Evolutionary conservation across 2,329 filamentous ascomycete genomes (phyloP), one percentile per base, ranked within the genome.

Genomic region (Hymenoscyphus linearis): DNA sequence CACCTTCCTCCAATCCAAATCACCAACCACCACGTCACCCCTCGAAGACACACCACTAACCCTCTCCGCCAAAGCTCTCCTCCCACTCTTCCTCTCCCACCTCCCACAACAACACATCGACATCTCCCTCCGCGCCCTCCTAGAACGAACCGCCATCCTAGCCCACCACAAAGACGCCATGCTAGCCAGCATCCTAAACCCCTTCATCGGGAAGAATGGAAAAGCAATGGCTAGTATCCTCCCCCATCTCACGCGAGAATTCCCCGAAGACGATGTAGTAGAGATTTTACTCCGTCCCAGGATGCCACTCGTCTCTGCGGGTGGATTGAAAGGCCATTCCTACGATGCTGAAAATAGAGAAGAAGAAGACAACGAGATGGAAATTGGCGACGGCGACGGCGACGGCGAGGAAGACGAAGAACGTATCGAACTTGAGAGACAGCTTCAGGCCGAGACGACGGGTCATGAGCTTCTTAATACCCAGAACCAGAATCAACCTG

Each of bases 141-240:
- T 96, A 64, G 91, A 97, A 70, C 88, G 90, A 65, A 90, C 90
- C 2, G 89, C 91, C 22, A 88, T 96, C 60, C 76, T 96, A 25
- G 83, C 80, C 4, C 80, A 82, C 62, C 81, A 87, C 72, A 86
- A 85, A 70, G 79, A 86, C 35, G 88, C 89, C 50, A 90, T 97
- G 82, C 71, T 95, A 12, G 85, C 91, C 5, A 93, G 91, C 72
- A 86, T 96, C 13, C 78, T 97, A 62, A 91, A 95, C 73, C 90
- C 91, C 0, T 84, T 86, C 74, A 77, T 85, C 64, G 79, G 86
- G 70, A 78, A 83, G 69, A 81, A 86, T 71, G 83, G 87, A 50
- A 79, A 84, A 65, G 82, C 84, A 57, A 84, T 86, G 63, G 81
- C 89, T 31, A 95, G 88, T 72, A 87, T 96, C 55, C 75, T 96